Base-by-base conservation (phyloP, 2,329 filamentous ascomycete genomes). In the Fusarium kyushuense region DNA sequence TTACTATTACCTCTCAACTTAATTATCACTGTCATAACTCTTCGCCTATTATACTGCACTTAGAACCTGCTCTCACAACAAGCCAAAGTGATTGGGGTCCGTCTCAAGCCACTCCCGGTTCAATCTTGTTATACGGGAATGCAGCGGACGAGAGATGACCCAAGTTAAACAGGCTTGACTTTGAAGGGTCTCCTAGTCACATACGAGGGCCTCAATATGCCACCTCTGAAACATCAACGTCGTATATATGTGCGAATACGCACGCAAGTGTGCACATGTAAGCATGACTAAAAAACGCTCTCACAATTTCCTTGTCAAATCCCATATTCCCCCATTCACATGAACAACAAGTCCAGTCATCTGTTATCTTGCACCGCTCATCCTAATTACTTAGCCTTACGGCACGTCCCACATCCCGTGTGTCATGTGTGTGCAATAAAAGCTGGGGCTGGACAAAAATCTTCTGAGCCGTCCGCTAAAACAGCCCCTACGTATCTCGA, bases 71-170 rank as follows among this genome's bases (percentile, higher is more conserved):
- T 27, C 7, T 43, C 11, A 29, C 16, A 29, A 51, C 46, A 16
- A 21, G 32, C 23, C 38, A 33, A 17, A 49, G 21, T 38, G 33
- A 27, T 46, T 19, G 27, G 25, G 12, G 40, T n/a, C 29, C 40
- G 11, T 38, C 23, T 35, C 35, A 51, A 63, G 66, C 66, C 65
- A 70, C 66, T 52, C 41, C 61, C 61, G 61, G 33, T 23, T 32
- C 27, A 17, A 35, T 30, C 2, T 42, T 38, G 16, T 14, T 17
- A 29, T 17, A 19, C 42, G 32, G 32, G 33, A 49, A 49, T 19
- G 23, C 6, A 27, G 17, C 47, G 32, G 32, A n/a, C 9, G 4
- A 19, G 17, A 27, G 14, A 36, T 14, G 12, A 25, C 32, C 9
- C 17, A 43, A 19, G 12, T 29, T 45, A 38, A 6, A 9, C 32